Evolutionary conservation across 1,139 yeast genomes (phyloP), one percentile per base, ranked within the genome.

Genomic region (Pneumocystis sp.): DNA sequence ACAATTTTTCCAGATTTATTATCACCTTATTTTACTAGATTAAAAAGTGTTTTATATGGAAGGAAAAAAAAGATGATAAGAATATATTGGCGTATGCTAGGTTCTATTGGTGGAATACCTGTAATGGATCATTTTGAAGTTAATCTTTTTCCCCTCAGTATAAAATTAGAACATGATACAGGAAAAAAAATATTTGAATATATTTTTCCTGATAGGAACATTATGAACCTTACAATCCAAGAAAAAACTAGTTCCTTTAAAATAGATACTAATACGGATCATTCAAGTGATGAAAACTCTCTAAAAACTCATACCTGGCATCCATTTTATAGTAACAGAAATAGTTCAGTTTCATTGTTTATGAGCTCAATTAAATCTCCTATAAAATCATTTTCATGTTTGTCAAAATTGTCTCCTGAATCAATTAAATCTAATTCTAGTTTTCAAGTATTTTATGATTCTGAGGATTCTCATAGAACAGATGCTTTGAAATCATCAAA

Each of bases 71-170:
- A 76, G 64, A 73, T 88, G 69, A 77, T 88, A 15, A 75, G 78
- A 50, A 77, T 87, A 64, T 78, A 80, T 19, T 90, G 97, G 97
- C 81, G 82, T 8, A 80, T 86, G 81, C 78, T 86, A 62, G 85
- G 83, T 57, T 89, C 95, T 0, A 87, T 90, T 65, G 97, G 96
- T 4, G 97, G 97, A 1, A 90, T 90, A 63, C 81, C 85, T 0
- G 83, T 89, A 40, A 76, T 90, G 70, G 82, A 81, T 34, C 77
- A 80, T 61, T 77, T 83, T 67, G 75, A 77, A 17, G 77, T 83
- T 61, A 70, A 76, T 3, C 73, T 88, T 56, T 83, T 83, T 69
- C 96, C 97, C 0, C 73, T 89, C 65, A 82, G 83, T 69, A 76
- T 90, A 44, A 89, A 87, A 71, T 76, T 90, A 70, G 96, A 90